A percentile compares a stretch with the other conserved stretches of the same genome.
Conservation (phyloP, 202 grass and related monocot genomes). For the Saccharum hybrid region DNA sequence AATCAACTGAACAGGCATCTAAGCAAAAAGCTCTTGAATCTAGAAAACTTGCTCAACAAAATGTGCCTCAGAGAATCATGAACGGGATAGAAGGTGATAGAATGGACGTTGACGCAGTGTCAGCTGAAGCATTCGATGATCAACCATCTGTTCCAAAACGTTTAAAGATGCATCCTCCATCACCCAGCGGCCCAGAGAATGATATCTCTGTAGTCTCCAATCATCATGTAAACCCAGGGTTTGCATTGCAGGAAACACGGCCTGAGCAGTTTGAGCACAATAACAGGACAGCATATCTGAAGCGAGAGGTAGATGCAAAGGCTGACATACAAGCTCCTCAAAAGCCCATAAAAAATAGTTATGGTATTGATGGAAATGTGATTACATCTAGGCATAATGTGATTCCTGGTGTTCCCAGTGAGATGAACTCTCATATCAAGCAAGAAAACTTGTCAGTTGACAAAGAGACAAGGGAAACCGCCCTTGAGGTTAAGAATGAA, state of each 20-base stretch:
- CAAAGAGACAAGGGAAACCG: slow-evolving; percentile 57
- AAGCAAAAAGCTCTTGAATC: slow-evolving; percentile 47
- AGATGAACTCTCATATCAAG: slow-evolving; percentile 62
- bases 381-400: slow-evolving; percentile 50
- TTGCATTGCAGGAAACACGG: slow-evolving; percentile 60
- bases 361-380: slow-evolving; percentile 57
- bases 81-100: slow-evolving; percentile 62
- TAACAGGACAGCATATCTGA: slow-evolving; percentile 51
- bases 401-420: slow-evolving; percentile 60
- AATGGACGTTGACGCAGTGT: slow-evolving; percentile 68
- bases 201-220: slow-evolving; percentile 58
- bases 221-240: slow-evolving; percentile 54
- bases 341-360: slow-evolving; percentile 51
- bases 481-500: slow-evolving; percentile 74
- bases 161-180: slow-evolving; percentile 55
- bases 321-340: slow-evolving; percentile 49
- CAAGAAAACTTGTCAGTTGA: slow-evolving; percentile 70
- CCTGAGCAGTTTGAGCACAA: slow-evolving; percentile 64
- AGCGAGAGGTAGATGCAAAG: slow-evolving; percentile 67
- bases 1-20: slow-evolving; percentile 59
- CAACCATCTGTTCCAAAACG: slow-evolving; percentile 71
- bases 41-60: slow-evolving; percentile 57
- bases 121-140: slow-evolving; percentile 64
- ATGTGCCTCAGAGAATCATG: slow-evolving; percentile 46
- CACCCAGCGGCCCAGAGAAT: slow-evolving; percentile 48